Percentiles rank a stretch among this genome's conserved stretches.
These are phyloP conservation scores for Arthrobotrys musiformis DNA, from an alignment of 2,329 filamentous ascomycete genomes.

Conservation along the genomic window DNA sequence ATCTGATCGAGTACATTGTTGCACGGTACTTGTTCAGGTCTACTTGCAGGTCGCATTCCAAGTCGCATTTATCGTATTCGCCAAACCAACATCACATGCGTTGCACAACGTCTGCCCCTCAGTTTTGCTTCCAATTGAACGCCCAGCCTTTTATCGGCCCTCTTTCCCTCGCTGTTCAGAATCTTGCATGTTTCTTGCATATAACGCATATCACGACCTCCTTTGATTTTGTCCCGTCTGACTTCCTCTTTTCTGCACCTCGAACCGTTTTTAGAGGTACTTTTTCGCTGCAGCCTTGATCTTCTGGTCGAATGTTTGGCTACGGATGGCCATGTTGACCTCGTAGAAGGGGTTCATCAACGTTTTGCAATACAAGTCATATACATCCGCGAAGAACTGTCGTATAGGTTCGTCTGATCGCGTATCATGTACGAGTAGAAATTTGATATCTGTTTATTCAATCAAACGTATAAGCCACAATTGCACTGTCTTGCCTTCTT, in stretches of 20 bases:
- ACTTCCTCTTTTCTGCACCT: background rate
- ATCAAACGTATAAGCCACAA: constrained; percentile 36
- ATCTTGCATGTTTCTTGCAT: constrained; percentile 49
- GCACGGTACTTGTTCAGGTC: constrained; percentile 16
- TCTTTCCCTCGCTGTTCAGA: constrained; percentile 37
- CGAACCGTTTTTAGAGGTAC: constrained; percentile 72
- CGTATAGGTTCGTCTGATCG: constrained; percentile 94
- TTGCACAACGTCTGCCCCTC: constrained; percentile 54
- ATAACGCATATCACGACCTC: constrained; percentile 32
- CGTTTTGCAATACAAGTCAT: constrained; percentile 96
- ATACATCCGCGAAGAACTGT: constrained; percentile 93
- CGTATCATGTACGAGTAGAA: constrained; percentile 91
- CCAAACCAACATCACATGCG: constrained; percentile 55
- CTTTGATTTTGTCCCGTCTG: constrained; percentile 27
- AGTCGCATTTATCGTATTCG: constrained; percentile 51
- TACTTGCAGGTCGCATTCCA: constrained; percentile 40
- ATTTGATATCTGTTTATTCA: constrained; percentile 74
- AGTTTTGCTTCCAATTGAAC: constrained; percentile 9
- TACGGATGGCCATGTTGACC: constrained; percentile 84
- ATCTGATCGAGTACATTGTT: constrained; percentile 46
- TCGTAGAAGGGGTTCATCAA: constrained; percentile 97
- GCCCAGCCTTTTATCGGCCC: constrained; percentile 15
- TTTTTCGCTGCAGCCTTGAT: constrained; percentile 92
- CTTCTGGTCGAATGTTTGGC: constrained; percentile 82
- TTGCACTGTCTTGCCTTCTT: background rate